Base-by-base conservation (phyloP, 441 rosid genomes). In the Daphne laureola region DNA sequence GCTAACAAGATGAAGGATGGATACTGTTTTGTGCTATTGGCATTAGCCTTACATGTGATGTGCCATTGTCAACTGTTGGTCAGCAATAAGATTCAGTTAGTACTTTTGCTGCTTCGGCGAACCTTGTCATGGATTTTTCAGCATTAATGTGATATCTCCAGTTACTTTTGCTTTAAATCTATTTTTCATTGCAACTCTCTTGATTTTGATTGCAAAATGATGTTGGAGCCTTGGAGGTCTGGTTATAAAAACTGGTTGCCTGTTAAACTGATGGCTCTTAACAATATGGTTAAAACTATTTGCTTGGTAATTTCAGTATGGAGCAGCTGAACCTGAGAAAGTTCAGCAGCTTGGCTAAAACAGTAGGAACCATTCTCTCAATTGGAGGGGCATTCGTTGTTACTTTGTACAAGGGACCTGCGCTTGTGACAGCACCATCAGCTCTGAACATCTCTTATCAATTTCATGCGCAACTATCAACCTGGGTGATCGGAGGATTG, bases 401-500 rank as follows among this genome's bases (percentile, higher is more conserved):
- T 56, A 73, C 83, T 42, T 71, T 67, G 46, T 78, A 76, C 49
- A 76, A 73, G 55, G 90, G 87, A 11, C 75, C 78, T 31, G 67
- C 72, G 5, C 57, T 76, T 49, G 43, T 71, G 55, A 51, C 26
- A 55, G 43, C 56, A 45, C 12, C 65, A 31, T 54, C 70, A 41
- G 42, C 49, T 40, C 43, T 56, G 46, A 61, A 63, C 52, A 52
- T 59, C 21, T 35, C 57, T 64, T 54, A 63, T 55, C 64, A 58
- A 31, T 52, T 74, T 67, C 57, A 65, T 48, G 1, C 18, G 47
- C 75, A 44, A 18, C 64, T 55, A 46, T 67, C 81, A 41, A 68
- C 66, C 55, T 83, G 86, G 86, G 69, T 78, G 43, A 15, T 80
- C 15, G 90, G 84, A 54, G 82, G 86, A 59, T 46, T 73, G 43